phyloP scores from a whole-genome alignment of 495 filamentous ascomycete genomes.

The Margaritispora aquatica region DNA sequence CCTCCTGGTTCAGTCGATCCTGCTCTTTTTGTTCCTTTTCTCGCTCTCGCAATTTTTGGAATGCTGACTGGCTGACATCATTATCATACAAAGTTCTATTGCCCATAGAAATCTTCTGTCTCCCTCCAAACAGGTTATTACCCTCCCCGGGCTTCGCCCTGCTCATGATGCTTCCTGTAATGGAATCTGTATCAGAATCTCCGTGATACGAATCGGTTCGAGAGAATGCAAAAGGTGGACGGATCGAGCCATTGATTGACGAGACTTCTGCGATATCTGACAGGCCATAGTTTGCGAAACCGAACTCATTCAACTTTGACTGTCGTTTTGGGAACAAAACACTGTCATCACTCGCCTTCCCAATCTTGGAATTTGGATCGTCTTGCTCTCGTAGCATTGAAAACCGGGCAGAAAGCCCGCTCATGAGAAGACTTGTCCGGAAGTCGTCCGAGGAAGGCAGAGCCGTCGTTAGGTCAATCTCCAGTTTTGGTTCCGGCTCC shows the following conservation, averaged over 20 bases:
- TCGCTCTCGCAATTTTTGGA: slow-evolving; percentile 63
- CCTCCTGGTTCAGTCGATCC: slow-evolving; percentile 31
- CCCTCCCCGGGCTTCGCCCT: slow-evolving; percentile 80
- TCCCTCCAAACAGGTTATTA: slow-evolving; percentile 90
- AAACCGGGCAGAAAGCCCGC: slow-evolving; percentile 88
- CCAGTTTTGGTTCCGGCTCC: slow-evolving; percentile 48
- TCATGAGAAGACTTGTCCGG: slow-evolving; percentile 95
- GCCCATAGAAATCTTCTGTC: slow-evolving; percentile 87
- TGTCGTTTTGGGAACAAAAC: slow-evolving; percentile 78
- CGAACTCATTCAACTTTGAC: slow-evolving; percentile 54
- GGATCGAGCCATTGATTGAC: slow-evolving; percentile 62
- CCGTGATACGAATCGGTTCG: slow-evolving; percentile 35
- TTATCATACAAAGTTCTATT: slow-evolving; percentile 78
- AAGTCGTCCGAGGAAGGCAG: slow-evolving; percentile 86
- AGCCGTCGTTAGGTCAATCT: slow-evolving; percentile 66
- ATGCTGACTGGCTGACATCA: slow-evolving; percentile 73
- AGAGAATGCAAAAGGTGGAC: slow-evolving; percentile 44
- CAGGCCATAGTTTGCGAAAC: slow-evolving; percentile 48
- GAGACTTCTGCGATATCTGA: slow-evolving; percentile 85
- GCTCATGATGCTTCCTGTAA: slow-evolving; percentile 68
- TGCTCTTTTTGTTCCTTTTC: slow-evolving; percentile 46
- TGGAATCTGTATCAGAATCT: slow-evolving; percentile 58
- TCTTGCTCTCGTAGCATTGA: slow-evolving; percentile 95
- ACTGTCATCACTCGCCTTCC: slow-evolving; percentile 91
- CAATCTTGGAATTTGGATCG: slow-evolving; percentile 77